phyloP scores from a whole-genome alignment of 2,329 filamentous ascomycete genomes.

The Aspergillus eucalypticola region DNA sequence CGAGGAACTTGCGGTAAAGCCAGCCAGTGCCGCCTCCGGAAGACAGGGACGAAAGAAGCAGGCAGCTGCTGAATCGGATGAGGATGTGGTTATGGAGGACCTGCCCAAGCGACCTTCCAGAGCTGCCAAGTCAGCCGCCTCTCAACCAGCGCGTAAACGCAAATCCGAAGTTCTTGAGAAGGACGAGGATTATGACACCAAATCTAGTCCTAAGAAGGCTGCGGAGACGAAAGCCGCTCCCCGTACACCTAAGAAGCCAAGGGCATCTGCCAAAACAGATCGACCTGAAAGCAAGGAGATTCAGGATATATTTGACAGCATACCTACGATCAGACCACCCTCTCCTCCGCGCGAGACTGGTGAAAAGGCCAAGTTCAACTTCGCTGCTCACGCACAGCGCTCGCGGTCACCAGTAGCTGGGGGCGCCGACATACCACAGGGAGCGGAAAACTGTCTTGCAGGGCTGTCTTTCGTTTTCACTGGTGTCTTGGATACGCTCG shows the following conservation, averaged over 20 bases:
- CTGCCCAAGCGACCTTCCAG: slow-evolving; percentile 49
- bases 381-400: slow-evolving; percentile 61
- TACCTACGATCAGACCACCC: slow-evolving; percentile 78
- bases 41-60: slow-evolving; percentile 41
- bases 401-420: slow-evolving; percentile 65
- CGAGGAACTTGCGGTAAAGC: slow-evolving; percentile 64
- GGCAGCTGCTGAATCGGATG: slow-evolving; percentile 35
- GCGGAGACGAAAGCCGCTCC: slow-evolving; percentile 36
- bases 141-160: slow-evolving; percentile 51
- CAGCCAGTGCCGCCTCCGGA: slow-evolving; percentile 56
- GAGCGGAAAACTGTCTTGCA: slow-evolving; percentile 83
- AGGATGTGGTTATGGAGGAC: slow-evolving; percentile 58
- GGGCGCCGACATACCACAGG: slow-evolving; percentile 72
- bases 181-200: slow-evolving; percentile 56
- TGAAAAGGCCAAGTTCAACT: slow-evolving; percentile 75
- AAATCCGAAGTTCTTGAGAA: slow-evolving; percentile 59
- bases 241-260: slow-evolving; percentile 48
- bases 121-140: slow-evolving; percentile 46
- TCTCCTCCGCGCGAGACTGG: slow-evolving; percentile 75
- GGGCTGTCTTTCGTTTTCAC: slow-evolving; percentile 96
- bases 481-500: slow-evolving; percentile 75
- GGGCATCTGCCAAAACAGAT: slow-evolving; percentile 66
- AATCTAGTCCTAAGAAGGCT: slow-evolving; percentile 61
- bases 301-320: slow-evolving; percentile 82
- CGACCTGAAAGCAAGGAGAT: slow-evolving; percentile 69